Base-by-base conservation (phyloP, 352 stramenopile genomes). In the Phytopythium litorale region DNA sequence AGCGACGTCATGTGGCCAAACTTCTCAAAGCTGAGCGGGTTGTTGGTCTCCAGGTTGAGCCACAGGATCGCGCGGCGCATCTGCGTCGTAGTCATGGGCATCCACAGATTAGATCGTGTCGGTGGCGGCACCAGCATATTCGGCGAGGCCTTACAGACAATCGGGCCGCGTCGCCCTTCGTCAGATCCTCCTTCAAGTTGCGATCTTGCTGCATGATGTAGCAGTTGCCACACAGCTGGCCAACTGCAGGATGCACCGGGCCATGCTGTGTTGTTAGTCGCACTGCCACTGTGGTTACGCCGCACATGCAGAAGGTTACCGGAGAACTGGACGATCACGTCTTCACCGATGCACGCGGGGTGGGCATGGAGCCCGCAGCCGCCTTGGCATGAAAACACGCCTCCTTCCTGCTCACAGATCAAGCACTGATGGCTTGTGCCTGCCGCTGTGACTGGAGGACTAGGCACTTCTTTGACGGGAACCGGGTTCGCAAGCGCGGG, bases 1-100 rank as follows among this genome's bases (percentile, higher is more conserved):
- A 93, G 61, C 5, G 84, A 89, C 11, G 79, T 73, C 42, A 93
- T 72, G 66, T 93, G 81, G 8, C 84, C 84, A 65, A 93, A 89
- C 61, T 89, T 89, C 37, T 91, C 79, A 59, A 93, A 93, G 62
- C 85, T 89, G 11, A 58, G 40, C 19, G 70, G 72, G 37, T 53
- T 83, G 40, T 83, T 89, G 23, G 77, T 91, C 58, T 93, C 81
- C 11, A 87, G 60, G 37, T 91, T 93, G 15, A 91, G 52, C 35
- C 73, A 89, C 58, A 91, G 63, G 48, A 93, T 87, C 13, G 84
- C 81, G 19, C 82, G 74, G 57, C 79, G 79, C 52, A 88, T 71
- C 80, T 89, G 45, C n/a, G 33, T n/a, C 6, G 8, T 28, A 42
- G 16, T 21, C 25, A 55, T 54, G 25, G n/a, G 61, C 46, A 4